Base-by-base conservation (phyloP, 1,139 yeast genomes). In the Hansenula anomala region DNA sequence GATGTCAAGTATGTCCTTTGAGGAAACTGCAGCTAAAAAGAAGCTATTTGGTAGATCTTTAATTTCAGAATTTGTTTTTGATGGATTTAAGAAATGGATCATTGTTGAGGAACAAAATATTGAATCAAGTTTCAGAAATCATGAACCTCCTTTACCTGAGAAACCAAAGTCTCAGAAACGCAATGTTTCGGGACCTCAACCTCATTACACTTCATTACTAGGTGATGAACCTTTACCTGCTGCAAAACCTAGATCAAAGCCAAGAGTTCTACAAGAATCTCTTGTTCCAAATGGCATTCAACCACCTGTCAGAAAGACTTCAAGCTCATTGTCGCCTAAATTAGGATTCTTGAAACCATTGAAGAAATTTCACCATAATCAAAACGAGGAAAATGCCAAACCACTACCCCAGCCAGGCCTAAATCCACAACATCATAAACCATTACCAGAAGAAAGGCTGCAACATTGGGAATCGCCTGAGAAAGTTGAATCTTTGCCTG, bases 11-110 rank as follows among this genome's bases (percentile, higher is more conserved):
- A 60, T 87, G 22, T 87, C 87, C 0, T 73, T 80, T 32, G 96
- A 88, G 54, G 87, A 86, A 56, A 78, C 89, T 1, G 67, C 72
- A 29, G 63, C 66, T 24, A 76, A 80, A 49, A 84, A 84, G 58
- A 73, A 73, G 25, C 60, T 80, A 2, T 88, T 88, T 66, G 96
- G 96, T 7, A 72, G 94, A 44, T 79, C 95, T 0, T 68, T 87
- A 40, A 86, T 88, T 6, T 73, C 82, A 6, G 90, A 83, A 48
- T 81, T 85, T 42, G 71, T 69, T 18, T 63, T 80, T 45, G 80
- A 78, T 58, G 90, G 89, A 1, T 84, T 84, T 47, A 85, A 85
- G 51, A 84, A 87, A 56, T 87, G 95, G 95, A 74, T 86, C 22
- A 76, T 86, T 13, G 71, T 87, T 9, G 86, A 89, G 45, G 96